Evolutionary conservation across 2,329 filamentous ascomycete genomes (phyloP), one percentile per base, ranked within the genome.

Genomic region (Amauroascus verrucosus): DNA sequence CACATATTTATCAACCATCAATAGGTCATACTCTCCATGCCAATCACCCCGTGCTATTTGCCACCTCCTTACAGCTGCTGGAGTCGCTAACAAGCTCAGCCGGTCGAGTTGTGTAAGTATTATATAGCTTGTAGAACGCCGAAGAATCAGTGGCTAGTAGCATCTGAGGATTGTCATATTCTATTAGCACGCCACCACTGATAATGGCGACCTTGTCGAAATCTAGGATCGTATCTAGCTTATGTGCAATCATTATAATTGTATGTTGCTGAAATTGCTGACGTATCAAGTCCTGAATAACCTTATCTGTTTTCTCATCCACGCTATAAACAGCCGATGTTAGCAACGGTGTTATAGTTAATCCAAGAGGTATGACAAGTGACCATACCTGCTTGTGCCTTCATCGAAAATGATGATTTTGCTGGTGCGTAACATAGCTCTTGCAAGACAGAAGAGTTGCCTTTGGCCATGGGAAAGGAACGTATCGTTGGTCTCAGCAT

Each of bases 191-290:
- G 40, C 93, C 93, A 69, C 85, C 85, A 66, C 96, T 88, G 4
- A 98, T 79, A 43, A 98, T 91, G 32, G 97, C 83, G 56, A 97
- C 91, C 46, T 90, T 82, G 72, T 98, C 91, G 57, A 77, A 82
- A 63, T 84, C 81, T 14, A 97, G 78, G 63, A 97, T 97, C 9
- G 93, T 97, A 73, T 97, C 74, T 7, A 53, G 5, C 41, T 45
- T 32, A 51, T 54, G 53, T 18, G 47, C 40, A 40, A 58, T 53
- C 1, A 55, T 54, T 11, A 61, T 40, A 6, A 56, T 48, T 2
- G 57, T 60, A 20, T 49, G 46, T 1, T 51, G 46, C 9, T 38
- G n/a, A 30, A 54, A 54, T 24, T 55, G 50, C 9, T 54, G 53
- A 13, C 43, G 33, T 13, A 55, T 14, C 9, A 58, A n/a, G 1